A percentile compares a stretch with the other conserved stretches of the same genome.
phyloP scores from a whole-genome alignment of 345 rosid genomes.

The Euphorbia pulcherrima region DNA sequence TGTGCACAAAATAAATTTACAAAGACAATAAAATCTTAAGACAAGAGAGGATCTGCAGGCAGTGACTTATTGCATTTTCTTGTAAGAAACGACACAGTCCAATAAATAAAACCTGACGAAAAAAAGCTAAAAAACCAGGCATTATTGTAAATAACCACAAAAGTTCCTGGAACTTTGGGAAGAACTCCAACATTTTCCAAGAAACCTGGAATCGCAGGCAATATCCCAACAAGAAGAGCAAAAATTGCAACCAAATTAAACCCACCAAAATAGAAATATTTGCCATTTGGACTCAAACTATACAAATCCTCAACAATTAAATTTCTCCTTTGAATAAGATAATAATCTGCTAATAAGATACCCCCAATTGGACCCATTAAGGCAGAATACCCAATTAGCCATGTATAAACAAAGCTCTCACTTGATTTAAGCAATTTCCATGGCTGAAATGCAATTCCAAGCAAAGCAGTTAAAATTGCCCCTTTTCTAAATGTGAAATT shows the following conservation, averaged over 20 bases:
- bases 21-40: slow-evolving; percentile 4
- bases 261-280: slow-evolving; percentile 60
- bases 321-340: slow-evolving; percentile 42
- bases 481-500: slow-evolving; percentile 77
- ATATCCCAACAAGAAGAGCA: slow-evolving; percentile 60
- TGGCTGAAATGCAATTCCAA: slow-evolving; percentile 81
- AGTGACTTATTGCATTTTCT: slow-evolving; percentile 31
- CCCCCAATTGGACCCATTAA: slow-evolving; percentile 86
- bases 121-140: slow-evolving; percentile 90
- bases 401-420: slow-evolving; percentile 91
- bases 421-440: slow-evolving; percentile 84
- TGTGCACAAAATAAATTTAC: background rate
- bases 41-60: slow-evolving; percentile 47
- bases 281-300: slow-evolving; percentile 52
- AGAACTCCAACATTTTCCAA: slow-evolving; percentile 61
- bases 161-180: slow-evolving; percentile 33
- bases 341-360: slow-evolving; percentile 68
- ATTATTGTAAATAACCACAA: slow-evolving; percentile 60
- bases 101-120: slow-evolving; percentile 54
- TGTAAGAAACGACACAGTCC: slow-evolving; percentile 41
- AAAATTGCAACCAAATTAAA: slow-evolving; percentile 54
- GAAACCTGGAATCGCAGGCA: slow-evolving; percentile 84
- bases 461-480: slow-evolving; percentile 71
- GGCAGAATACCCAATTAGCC: slow-evolving; percentile 90
- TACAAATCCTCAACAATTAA: slow-evolving; percentile 58